phyloP scores from a whole-genome alignment of 257 asterid species.

The Fraxinus americana region DNA sequence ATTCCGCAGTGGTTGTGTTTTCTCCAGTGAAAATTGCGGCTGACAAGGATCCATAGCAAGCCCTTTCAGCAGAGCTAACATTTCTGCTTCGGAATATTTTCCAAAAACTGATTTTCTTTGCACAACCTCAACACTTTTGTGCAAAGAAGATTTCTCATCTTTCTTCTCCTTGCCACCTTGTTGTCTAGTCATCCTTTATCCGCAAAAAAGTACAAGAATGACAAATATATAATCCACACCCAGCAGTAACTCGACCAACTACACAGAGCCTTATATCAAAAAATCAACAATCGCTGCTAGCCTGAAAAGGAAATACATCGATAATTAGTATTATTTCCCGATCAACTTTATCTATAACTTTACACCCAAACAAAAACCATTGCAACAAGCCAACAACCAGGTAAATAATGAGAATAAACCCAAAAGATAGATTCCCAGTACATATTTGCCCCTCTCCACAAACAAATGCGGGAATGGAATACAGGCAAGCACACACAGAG shows the following conservation, averaged over 20 bases:
- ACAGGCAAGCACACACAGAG: neutral
- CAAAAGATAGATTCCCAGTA: neutral
- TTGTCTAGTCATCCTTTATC: slow-evolving; percentile 47
- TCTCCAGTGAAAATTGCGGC: slow-evolving; percentile 35
- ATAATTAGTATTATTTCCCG: neutral
- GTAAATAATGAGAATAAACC: neutral
- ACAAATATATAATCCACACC: neutral
- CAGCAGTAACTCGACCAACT: slow-evolving; percentile 3
- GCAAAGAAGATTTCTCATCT: slow-evolving; percentile 25
- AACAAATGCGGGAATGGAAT: neutral
- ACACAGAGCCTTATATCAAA: neutral
- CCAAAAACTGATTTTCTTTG: slow-evolving; percentile 50
- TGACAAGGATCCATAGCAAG: slow-evolving; percentile 66
- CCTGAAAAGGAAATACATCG: neutral
- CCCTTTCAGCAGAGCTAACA: slow-evolving; percentile 55
- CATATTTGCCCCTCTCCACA: slow-evolving; percentile 4
- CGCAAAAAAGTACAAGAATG: neutral
- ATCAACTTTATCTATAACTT: neutral
- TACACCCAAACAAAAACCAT: neutral
- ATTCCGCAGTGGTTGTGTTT: slow-evolving; percentile 49
- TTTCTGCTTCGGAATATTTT: slow-evolving; percentile 52
- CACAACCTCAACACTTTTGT: slow-evolving; percentile 27
- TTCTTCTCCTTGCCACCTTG: slow-evolving; percentile 32
- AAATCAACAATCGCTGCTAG: neutral
- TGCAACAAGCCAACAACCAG: neutral